Evolutionary conservation across 306 rosid genomes (phyloP), one percentile per base, ranked within the genome.

Genomic region (Parietaria judaica): DNA sequence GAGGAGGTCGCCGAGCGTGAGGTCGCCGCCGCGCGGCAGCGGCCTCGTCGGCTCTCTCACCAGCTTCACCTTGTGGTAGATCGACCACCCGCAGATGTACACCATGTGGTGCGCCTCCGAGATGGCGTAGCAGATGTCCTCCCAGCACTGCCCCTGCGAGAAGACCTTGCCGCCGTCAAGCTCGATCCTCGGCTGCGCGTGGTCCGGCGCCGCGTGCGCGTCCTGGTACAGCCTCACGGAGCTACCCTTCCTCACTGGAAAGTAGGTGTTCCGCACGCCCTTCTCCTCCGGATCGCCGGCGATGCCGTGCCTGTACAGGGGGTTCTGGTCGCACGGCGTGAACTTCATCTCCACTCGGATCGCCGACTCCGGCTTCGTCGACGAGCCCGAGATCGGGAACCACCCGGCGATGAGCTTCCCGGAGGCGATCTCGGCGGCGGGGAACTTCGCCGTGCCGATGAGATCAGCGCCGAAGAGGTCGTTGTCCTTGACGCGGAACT

Each of bases 101-200:
- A 92, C 67, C 94, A 92, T 54, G 68, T 92, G 97, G 63, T 88
- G 99, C 59, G 99, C 99, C 79, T 92, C 97, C 6, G 84, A 17
- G 17, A 92, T 86, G 35, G 96, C 97, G 63, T 84, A 56, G 56
- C 97, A 92, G 2, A 92, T 86, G 69, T 92, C 99, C 70, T 92
- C 99, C 99, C 99, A 92, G 60, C 96, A 86, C n/a, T 72, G 82
- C 66, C 56, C 88, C 0, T 68, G 82, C 56, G 36, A 54, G 31
- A n/a, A 92, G 52, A 80, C 72, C 69, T 72, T 57, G 15, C 84
- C 79, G 3, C 56, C 77, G 3, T 92, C 99, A 34, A 92, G 76
- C 57, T 72, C 23, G 66, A 92, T 82, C 71, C 69, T 67, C 60
- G 90, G 88, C 38, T 80, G 1, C 46, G 58, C 0, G 14, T 76